These are phyloP conservation scores for Pseudopediastrum boryanum DNA, from an alignment of 139 green algal genomes.

Conservation along the genomic window DNA sequence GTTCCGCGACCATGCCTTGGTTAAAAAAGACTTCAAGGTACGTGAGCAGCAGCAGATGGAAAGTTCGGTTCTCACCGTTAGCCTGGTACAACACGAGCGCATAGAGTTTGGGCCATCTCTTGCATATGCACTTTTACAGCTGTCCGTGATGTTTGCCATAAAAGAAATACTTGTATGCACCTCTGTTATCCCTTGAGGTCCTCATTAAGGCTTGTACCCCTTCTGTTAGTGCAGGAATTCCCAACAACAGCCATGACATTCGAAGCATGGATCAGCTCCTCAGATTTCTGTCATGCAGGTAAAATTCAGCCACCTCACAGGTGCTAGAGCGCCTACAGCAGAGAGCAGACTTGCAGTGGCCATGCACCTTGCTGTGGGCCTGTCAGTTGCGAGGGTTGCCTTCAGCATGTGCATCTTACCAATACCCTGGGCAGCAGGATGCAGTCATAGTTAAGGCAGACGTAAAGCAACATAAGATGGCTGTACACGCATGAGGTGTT, in stretches of 20 bases:
- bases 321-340: too few species aligned
- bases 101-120: neutral
- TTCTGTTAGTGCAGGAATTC: conserved; percentile 60
- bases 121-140: neutral
- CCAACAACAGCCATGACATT: conserved; percentile 76
- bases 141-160: neutral
- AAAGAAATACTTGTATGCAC: neutral
- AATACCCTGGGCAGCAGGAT: too few species aligned
- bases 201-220: neutral
- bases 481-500: too few species aligned
- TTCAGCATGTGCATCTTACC: too few species aligned
- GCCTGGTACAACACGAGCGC: neutral
- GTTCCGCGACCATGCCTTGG: conserved; percentile 77
- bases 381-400: too few species aligned
- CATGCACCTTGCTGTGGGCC: too few species aligned
- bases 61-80: neutral
- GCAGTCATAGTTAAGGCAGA: too few species aligned
- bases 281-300: conserved; percentile 82
- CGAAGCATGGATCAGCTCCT: conserved; percentile 86
- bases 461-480: too few species aligned
- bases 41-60: neutral
- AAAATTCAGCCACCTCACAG: too few species aligned
- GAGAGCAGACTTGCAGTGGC: too few species aligned
- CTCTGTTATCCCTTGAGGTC: neutral
- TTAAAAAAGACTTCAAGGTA: conserved; percentile 79